A percentile compares a stretch with the other conserved stretches of the same genome.
These are phyloP conservation scores for Canariomyces notabilis DNA, from an alignment of 2,329 filamentous ascomycete genomes.

Conservation along the genomic window DNA sequence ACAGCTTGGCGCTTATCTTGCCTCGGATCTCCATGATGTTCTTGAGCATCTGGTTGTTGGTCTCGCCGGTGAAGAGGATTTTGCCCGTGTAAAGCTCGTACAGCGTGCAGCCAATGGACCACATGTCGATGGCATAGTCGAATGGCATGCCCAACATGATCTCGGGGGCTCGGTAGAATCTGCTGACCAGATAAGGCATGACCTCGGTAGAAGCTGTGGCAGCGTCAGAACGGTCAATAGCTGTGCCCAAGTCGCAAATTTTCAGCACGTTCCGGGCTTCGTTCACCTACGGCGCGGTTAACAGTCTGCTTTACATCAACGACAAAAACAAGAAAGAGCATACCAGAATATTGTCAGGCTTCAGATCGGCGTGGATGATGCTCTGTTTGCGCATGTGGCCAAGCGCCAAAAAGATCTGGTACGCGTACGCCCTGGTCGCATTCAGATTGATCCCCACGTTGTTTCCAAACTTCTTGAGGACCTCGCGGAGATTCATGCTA, in stretches of 20 bases:
- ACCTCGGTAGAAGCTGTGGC: slow-evolving; percentile 71
- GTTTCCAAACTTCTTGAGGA: slow-evolving; percentile 91
- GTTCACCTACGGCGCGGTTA: slow-evolving; percentile 54
- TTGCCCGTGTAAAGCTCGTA: slow-evolving; percentile 98
- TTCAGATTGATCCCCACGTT: slow-evolving; percentile 87
- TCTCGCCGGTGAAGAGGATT: slow-evolving; percentile 89
- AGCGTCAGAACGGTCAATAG: slow-evolving; percentile 78
- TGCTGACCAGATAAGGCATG: slow-evolving; percentile 90
- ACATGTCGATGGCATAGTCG: slow-evolving; percentile 92
- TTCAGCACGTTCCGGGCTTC: slow-evolving; percentile 81
- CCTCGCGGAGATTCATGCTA: slow-evolving; percentile 86
- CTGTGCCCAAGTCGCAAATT: slow-evolving; percentile 95
- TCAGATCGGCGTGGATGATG: slow-evolving; percentile 92
- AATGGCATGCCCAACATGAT: slow-evolving; percentile 96
- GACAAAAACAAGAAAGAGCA: slow-evolving; percentile 23
- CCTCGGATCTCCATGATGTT: slow-evolving; percentile 95
- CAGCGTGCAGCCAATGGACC: slow-evolving; percentile 94
- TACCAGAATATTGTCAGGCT: slow-evolving; percentile 94
- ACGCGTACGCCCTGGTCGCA: slow-evolving; percentile 82
- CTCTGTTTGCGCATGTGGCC: slow-evolving; percentile 86
- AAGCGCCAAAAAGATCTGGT: slow-evolving; percentile 89
- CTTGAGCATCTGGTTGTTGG: slow-evolving; percentile 97
- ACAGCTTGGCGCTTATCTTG: slow-evolving; percentile 82
- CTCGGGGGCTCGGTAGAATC: slow-evolving; percentile 95
- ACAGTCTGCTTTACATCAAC: neutral